These are phyloP conservation scores for Colletotrichum magnum DNA, from an alignment of 2,329 filamentous ascomycete genomes.

Conservation along the genomic window DNA sequence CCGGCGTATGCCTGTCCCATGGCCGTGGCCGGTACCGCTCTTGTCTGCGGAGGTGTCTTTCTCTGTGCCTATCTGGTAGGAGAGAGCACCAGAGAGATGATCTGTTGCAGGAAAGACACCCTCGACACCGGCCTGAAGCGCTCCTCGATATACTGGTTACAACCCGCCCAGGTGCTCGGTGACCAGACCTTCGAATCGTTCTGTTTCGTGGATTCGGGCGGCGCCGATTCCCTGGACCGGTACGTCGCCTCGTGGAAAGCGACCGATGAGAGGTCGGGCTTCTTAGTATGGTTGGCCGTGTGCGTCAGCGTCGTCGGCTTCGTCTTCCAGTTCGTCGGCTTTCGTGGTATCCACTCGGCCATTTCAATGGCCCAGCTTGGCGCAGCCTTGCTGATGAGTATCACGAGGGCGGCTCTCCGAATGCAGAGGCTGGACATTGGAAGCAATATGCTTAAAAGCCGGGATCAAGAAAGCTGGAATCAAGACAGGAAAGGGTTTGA, in stretches of 20 bases:
- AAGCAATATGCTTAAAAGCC: no score
- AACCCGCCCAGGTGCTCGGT: background rate
- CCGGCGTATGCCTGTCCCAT: background rate
- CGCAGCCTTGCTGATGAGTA: background rate
- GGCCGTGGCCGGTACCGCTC: background rate
- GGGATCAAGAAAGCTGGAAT: no score
- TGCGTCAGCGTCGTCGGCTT: background rate
- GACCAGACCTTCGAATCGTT: background rate
- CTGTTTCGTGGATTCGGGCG: fast-evolving
- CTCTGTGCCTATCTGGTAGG: background rate
- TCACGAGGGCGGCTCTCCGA: background rate
- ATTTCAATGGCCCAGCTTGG: background rate
- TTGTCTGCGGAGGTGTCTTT: background rate
- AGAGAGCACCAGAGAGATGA: fast-evolving
- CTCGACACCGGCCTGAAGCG: fast-evolving
- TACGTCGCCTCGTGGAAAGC: background rate
- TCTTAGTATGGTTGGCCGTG: background rate
- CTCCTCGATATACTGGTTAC: background rate
- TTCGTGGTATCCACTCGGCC: background rate
- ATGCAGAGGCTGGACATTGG: fast-evolving
- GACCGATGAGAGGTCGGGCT: fast-evolving
- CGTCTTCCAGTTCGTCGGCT: background rate
- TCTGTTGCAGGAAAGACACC: fast-evolving
- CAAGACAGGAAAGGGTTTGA: no score
- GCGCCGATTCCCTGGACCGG: fast-evolving